phyloP scores from a whole-genome alignment of 371 early-diverging fungal genomes.

The Saksenaea vasiformis region DNA sequence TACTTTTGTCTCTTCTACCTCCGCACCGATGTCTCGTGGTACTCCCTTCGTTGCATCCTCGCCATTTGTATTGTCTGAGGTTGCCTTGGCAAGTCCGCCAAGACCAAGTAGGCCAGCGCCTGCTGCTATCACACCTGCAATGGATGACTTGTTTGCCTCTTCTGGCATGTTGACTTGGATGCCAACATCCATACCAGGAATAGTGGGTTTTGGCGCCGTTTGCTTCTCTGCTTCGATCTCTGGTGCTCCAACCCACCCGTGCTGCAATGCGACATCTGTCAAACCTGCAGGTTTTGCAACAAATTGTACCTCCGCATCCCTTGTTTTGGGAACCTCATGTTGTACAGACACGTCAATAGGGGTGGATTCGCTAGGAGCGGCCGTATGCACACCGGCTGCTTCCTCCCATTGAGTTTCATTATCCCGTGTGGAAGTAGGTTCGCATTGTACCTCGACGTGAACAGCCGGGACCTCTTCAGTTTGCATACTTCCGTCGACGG shows the following conservation, averaged over 20 bases:
- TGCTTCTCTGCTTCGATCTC: not conserved
- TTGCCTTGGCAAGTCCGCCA: not conserved
- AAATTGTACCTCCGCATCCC: conserved; percentile 5
- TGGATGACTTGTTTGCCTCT: not conserved
- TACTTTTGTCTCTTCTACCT: not conserved
- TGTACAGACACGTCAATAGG: conserved; percentile 3
- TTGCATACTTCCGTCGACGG: not conserved
- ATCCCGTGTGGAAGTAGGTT: not conserved
- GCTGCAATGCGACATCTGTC: conserved; percentile 6
- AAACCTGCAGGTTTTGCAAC: conserved; percentile 5
- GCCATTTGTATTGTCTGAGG: not conserved
- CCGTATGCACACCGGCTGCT: not conserved
- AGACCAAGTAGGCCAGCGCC: not conserved
- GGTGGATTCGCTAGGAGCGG: not conserved
- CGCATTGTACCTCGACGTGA: not conserved
- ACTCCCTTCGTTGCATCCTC: not conserved
- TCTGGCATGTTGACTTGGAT: not conserved
- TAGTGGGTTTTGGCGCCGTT: not conserved
- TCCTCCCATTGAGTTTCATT: conserved; percentile 4
- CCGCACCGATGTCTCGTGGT: not conserved
- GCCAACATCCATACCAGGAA: not conserved
- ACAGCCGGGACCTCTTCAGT: not conserved
- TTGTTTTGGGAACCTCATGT: conserved; percentile 4
- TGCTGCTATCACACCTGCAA: not conserved
- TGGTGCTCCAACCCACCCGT: conserved; percentile 1